phyloP scores from a whole-genome alignment of 495 filamentous ascomycete species.

The Bacidia rubella region DNA sequence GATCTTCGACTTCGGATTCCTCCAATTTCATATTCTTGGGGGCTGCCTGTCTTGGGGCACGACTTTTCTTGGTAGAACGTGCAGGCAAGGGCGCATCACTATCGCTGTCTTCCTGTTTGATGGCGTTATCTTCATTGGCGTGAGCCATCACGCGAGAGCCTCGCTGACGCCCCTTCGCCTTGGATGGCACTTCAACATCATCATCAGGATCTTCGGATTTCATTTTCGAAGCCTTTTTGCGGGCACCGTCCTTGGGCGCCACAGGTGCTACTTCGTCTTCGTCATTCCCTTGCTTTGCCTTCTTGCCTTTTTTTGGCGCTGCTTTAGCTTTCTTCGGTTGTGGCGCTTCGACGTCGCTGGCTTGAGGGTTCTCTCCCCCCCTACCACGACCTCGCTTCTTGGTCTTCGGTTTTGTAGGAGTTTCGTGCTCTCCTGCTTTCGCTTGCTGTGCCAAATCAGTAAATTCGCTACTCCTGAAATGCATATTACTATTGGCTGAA shows the following conservation, averaged over 20 bases:
- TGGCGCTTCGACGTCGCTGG: slow-evolving; percentile 18
- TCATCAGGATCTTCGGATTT: background rate
- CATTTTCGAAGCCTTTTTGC: background rate
- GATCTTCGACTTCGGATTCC: background rate
- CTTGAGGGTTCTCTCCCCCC: slow-evolving; percentile 20
- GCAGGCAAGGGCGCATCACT: background rate
- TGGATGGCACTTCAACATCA: slow-evolving; percentile 4
- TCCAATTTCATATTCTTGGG: slow-evolving; percentile 7
- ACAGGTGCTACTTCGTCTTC: background rate
- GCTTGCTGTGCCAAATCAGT: background rate
- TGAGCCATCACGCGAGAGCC: slow-evolving; percentile 1
- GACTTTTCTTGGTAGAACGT: background rate
- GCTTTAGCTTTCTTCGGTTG: slow-evolving; percentile 22
- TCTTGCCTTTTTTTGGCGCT: slow-evolving; percentile 19
- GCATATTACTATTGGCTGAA: background rate
- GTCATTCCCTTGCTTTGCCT: slow-evolving; percentile 12
- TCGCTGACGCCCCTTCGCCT: background rate
- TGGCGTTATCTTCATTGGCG: background rate
- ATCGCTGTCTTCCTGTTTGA: background rate
- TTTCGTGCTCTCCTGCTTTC: background rate
- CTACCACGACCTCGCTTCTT: slow-evolving; percentile 34
- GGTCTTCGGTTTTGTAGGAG: slow-evolving; percentile 16
- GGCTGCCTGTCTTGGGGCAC: slow-evolving; percentile 3
- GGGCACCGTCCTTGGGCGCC: background rate
- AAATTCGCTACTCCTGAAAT: background rate